Conservation (phyloP, 257 asterid genomes). For the Solanum bukasovii region DNA sequence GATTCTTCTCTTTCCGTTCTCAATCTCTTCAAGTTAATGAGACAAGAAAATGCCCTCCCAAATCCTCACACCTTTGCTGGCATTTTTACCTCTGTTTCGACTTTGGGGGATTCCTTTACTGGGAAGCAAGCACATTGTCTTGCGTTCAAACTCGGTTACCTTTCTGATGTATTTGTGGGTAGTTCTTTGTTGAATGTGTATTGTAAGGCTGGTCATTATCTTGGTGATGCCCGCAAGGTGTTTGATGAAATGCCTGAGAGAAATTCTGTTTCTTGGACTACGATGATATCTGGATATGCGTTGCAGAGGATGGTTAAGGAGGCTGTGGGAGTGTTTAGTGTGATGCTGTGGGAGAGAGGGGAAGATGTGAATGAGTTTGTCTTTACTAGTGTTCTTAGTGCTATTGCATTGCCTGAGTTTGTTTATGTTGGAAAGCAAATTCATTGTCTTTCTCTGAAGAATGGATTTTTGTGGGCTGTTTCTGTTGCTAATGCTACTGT, state of each 20-base stretch:
- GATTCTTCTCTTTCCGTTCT: slow-evolving; percentile 34
- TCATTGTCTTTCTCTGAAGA: slow-evolving; percentile 50
- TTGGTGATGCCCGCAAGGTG: slow-evolving; percentile 43
- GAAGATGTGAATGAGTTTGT: slow-evolving; percentile 57
- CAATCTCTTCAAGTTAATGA: slow-evolving; percentile 42
- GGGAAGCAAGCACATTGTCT: slow-evolving; percentile 50
- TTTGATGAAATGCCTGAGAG: slow-evolving; percentile 69
- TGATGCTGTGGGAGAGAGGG: slow-evolving; percentile 22
- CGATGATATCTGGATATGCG: slow-evolving; percentile 79
- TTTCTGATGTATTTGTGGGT: slow-evolving; percentile 50
- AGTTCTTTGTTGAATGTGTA: slow-evolving; percentile 56
- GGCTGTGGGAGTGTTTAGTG: slow-evolving; percentile 41
- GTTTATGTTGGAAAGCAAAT: slow-evolving; percentile 44
- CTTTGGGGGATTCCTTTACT: slow-evolving; percentile 20
- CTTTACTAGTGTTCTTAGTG: slow-evolving; percentile 69
- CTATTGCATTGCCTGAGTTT: slow-evolving; percentile 31
- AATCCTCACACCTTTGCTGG: slow-evolving; percentile 68
- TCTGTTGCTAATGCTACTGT: slow-evolving; percentile 76
- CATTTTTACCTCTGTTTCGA: slow-evolving; percentile 43
- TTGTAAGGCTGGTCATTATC: slow-evolving; percentile 29
- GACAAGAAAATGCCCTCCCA: slow-evolving; percentile 27
- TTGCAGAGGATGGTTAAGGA: slow-evolving; percentile 33
- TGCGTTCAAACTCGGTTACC: slow-evolving; percentile 25
- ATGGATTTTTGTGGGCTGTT: slow-evolving; percentile 27
- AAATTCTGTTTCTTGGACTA: slow-evolving; percentile 75